Conservation (phyloP, 1,284 basidiomycete species). For the Tetrapyrgos nigripes region DNA sequence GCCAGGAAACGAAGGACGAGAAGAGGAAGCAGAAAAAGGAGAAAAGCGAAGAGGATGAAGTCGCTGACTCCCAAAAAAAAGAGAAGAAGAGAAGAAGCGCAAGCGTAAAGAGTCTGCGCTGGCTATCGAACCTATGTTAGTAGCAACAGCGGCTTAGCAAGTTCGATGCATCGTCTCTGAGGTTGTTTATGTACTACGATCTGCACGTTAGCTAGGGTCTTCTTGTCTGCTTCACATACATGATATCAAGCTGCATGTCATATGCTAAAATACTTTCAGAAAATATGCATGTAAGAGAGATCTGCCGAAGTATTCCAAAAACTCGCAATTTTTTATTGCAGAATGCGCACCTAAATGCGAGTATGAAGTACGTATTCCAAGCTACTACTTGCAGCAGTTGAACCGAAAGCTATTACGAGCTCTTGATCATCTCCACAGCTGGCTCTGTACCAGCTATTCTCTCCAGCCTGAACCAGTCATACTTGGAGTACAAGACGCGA, state of each 20-base stretch:
- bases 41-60: conserved; percentile 20
- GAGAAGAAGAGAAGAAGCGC: conserved; percentile 35
- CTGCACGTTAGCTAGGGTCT: too few relatives aligned
- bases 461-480: conserved; percentile 88
- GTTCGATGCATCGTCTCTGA: background rate
- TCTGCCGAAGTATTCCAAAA: too few relatives aligned
- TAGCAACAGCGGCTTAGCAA: conserved; percentile 9
- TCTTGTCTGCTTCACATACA: too few relatives aligned
- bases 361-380: background rate
- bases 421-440: conserved; percentile 52
- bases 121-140: background rate
- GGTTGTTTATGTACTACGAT: too few relatives aligned
- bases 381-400: background rate
- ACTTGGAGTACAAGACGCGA: conserved; percentile 83
- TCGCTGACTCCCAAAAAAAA: conserved; percentile 24
- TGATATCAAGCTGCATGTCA: too few relatives aligned
- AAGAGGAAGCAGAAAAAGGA: conserved; percentile 16
- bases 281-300: too few relatives aligned
- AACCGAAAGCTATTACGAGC: conserved; percentile 15
- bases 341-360: too few relatives aligned
- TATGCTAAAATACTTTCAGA: too few relatives aligned
- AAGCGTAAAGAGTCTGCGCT: conserved; percentile 22
- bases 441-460: conserved; percentile 73
- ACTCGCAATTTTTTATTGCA: too few relatives aligned
- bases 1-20: conserved; percentile 10